Percentiles rank a stretch among this genome's conserved stretches.
phyloP scores from a whole-genome alignment of 441 rosid species.

The Populus hybrid region DNA sequence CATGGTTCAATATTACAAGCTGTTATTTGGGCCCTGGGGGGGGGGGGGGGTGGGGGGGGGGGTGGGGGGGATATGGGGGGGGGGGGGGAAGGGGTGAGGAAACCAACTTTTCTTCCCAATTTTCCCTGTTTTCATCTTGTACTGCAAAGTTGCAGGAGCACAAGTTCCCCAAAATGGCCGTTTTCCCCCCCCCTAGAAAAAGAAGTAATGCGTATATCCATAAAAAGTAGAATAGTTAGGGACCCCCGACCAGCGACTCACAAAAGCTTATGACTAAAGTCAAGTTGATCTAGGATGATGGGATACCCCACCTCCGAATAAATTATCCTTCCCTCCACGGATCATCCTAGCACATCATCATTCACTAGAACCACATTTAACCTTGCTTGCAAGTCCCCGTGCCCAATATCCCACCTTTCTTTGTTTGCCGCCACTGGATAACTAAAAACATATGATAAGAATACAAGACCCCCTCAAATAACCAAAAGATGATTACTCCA shows the following conservation, averaged over 20 bases:
- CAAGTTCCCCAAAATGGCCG: conserved; percentile 87
- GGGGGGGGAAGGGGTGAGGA: not conserved
- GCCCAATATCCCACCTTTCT: not conserved
- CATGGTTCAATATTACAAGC: too few species aligned
- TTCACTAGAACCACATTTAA: not conserved
- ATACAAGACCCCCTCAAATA: not conserved
- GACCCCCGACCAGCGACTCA: not conserved
- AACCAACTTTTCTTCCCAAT: conserved; percentile 17
- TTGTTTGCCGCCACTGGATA: not conserved
- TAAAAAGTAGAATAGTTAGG: not conserved
- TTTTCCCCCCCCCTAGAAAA: conserved; percentile 74
- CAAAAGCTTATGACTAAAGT: not conserved
- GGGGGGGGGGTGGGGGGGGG: too few species aligned
- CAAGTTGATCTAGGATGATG: not conserved
- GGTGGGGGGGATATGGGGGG: not conserved
- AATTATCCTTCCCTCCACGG: not conserved
- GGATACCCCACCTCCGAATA: too few species aligned
- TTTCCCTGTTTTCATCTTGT: conserved; percentile 71
- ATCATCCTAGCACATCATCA: not conserved
- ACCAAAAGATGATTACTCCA: not conserved
- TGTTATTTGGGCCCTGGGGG: too few species aligned
- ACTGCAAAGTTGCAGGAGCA: conserved; percentile 83
- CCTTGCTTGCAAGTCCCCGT: not conserved
- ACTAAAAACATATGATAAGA: not conserved
- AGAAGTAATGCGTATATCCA: conserved; percentile 2